phyloP scores from a whole-genome alignment of 768 basidiomycete genomes.

The Lyophyllum decastes region DNA sequence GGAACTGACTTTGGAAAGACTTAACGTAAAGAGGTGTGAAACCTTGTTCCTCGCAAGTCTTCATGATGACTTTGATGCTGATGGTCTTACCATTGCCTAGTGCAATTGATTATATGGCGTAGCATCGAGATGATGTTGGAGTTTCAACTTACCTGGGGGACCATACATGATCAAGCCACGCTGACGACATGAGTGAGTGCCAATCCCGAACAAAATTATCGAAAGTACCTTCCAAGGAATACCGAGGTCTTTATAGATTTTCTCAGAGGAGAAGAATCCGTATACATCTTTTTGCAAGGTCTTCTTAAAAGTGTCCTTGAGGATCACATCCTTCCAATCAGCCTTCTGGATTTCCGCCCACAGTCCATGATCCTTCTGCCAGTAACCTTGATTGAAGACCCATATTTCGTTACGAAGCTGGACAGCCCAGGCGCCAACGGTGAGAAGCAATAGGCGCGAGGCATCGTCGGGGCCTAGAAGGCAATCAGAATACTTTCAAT shows the following conservation, averaged over 20 bases:
- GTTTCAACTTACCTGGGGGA: constrained; percentile 56
- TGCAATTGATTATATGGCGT: not conserved
- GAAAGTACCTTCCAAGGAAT: constrained; percentile 79
- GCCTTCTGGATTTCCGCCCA: constrained; percentile 67
- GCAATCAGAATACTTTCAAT: not conserved
- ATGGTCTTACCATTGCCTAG: constrained; percentile 85
- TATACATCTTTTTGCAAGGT: constrained; percentile 71
- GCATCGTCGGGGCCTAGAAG: constrained; percentile 45
- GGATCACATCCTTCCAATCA: constrained; percentile 74
- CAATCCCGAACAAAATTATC: not conserved
- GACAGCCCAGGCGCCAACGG: constrained; percentile 51
- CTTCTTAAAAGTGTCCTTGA: constrained; percentile 69
- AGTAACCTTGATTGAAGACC: constrained; percentile 73
- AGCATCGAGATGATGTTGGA: not conserved
- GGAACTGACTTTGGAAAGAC: constrained; percentile 62
- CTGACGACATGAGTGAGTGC: constrained; percentile 31
- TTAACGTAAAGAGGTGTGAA: constrained; percentile 80
- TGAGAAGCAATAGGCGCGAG: constrained; percentile 51
- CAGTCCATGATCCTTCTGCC: constrained; percentile 62
- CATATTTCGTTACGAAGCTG: constrained; percentile 70
- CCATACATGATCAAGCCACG: constrained; percentile 84
- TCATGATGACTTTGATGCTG: constrained; percentile 82
- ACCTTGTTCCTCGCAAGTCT: constrained; percentile 59
- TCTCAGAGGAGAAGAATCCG: constrained; percentile 78
- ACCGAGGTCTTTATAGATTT: constrained; percentile 68